Percentiles rank a stretch among this genome's conserved stretches.
These are phyloP conservation scores for Termitomyces sp. DNA, from an alignment of 768 basidiomycete genomes.

Conservation along the genomic window DNA sequence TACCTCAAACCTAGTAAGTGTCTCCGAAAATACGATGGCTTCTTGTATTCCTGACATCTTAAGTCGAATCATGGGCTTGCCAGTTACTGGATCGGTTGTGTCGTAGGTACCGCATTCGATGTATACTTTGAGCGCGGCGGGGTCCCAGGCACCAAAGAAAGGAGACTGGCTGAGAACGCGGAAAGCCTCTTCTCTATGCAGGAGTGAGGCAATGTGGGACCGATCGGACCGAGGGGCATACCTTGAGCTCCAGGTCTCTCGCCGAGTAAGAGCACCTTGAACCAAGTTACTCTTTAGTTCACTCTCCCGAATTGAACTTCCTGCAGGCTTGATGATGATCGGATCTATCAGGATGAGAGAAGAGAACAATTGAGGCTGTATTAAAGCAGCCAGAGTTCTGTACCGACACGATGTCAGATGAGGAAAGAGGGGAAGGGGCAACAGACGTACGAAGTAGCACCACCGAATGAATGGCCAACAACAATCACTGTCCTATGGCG, in stretches of 20 bases:
- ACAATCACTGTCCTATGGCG: constrained; percentile 52
- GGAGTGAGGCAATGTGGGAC: not conserved
- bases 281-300: constrained; percentile 25
- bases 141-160: constrained; percentile 76
- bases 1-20: constrained; percentile 37
- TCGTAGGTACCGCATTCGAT: constrained; percentile 55
- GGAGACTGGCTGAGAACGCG: constrained; percentile 45
- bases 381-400: constrained; percentile 54
- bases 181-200: constrained; percentile 58
- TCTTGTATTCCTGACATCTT: constrained; percentile 71
- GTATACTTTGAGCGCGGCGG: constrained; percentile 59
- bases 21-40: constrained; percentile 57
- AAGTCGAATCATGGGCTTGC: constrained; percentile 46
- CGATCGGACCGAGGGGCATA: constrained; percentile 20
- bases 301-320: constrained; percentile 9
- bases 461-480: constrained; percentile 86
- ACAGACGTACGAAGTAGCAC: constrained; percentile 63
- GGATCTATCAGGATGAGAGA: constrained; percentile 79
- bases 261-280: constrained; percentile 52
- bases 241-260: constrained; percentile 65
- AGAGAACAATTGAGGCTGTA: constrained; percentile 65
- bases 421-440: not conserved
- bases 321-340: constrained; percentile 45
- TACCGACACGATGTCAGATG: not conserved
- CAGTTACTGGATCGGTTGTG: constrained; percentile 24